Base-by-base conservation (phyloP, 106 monocot genomes). In the Agapanthus africanus region DNA sequence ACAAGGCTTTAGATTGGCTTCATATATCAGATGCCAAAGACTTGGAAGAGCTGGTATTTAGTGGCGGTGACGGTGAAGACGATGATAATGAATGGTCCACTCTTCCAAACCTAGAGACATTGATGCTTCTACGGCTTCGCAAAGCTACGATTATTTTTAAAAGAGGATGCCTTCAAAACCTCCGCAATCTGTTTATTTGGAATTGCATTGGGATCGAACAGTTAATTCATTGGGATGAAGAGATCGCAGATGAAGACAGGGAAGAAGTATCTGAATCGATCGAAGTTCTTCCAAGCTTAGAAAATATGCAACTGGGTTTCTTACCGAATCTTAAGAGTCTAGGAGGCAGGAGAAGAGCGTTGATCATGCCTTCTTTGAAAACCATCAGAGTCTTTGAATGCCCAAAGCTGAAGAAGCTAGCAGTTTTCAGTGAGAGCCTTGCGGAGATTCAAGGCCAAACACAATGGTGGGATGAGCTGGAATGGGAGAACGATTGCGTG, bases 361-460 rank as follows among this genome's bases (percentile, higher is more conserved):
- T 50, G 50, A 22, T 11, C n/a, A 74, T 79, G 9, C 73, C 74
- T 23, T 63, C 69, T 0, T 63, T 79, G 63, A 70, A 64, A 49
- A 74, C 7, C 38, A 33, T 79, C 18, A 39, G 56, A 16, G 63
- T 79, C 10, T 6, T 51, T 3, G 66, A 74, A 14, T 79, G 79
- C 41, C 79, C 64, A 2, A 74, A 69, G 51, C 54, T 79, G 40
- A 79, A 70, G 54, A 79, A 62, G 27, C 33, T 79, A 11, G 40
- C 52, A 34, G 42, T 79, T 21, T 2, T 21, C 4, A 22, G 21
- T 5, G 22, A n/a, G 50, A 50, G 23, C 21, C 50, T 50, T 4
- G 7, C 1, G 3, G 3, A 22, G 2, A 50, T 50, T 22, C n/a
- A 22, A 4, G 19, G 50, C 7, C 50, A 50, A 22, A 50, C 0